Conservation (phyloP, 1,284 basidiomycete species). For the Inonotus obliquus region DNA sequence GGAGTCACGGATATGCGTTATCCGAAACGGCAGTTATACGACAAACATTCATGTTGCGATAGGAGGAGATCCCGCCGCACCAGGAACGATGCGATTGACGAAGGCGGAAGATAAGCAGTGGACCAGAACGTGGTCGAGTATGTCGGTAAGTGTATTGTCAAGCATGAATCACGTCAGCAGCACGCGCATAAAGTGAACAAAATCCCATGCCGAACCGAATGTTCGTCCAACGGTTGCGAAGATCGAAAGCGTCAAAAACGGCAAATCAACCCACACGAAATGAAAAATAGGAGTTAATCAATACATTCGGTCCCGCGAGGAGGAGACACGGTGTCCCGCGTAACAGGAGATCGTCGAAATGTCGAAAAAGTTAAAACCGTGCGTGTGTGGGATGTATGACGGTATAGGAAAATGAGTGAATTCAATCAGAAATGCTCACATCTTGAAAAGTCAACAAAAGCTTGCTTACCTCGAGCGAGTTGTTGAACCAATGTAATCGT, state of each 20-base stretch:
- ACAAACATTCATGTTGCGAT: too few relatives aligned
- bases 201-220: background rate
- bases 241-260: background rate
- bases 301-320: background rate
- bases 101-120: too few relatives aligned
- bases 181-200: background rate
- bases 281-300: background rate
- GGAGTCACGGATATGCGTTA: too few relatives aligned
- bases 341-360: background rate
- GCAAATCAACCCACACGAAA: background rate
- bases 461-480: slow-evolving; percentile 64
- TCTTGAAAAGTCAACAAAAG: background rate
- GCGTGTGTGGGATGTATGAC: too few relatives aligned
- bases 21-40: too few relatives aligned
- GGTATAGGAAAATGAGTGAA: background rate
- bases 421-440: slow-evolving; percentile 6
- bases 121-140: too few relatives aligned
- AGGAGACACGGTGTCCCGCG: background rate
- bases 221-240: background rate
- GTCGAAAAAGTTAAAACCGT: too few relatives aligned
- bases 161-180: too few relatives aligned
- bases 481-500: slow-evolving; percentile 69
- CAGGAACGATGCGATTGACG: too few relatives aligned
- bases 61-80: too few relatives aligned
- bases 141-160: too few relatives aligned